Base-by-base conservation (phyloP, 208 protist genomes). In the Wallacemonas sp. region DNA sequence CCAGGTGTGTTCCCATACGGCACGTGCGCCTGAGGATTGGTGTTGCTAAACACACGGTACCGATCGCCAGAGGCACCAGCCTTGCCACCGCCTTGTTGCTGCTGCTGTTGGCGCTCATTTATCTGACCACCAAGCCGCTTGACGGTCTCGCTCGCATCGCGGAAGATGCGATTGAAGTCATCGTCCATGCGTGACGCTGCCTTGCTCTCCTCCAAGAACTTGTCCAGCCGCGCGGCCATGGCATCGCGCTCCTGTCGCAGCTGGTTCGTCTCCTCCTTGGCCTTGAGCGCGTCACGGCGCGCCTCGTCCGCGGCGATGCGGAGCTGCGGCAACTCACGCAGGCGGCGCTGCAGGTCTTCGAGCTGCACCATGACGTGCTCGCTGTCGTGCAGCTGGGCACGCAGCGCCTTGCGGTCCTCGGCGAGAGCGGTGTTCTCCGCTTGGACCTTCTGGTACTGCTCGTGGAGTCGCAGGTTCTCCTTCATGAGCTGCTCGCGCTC, bases 171-270 rank as follows among this genome's bases (percentile, higher is more conserved):
- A 34, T 80, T 70, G 52, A 88, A 85, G 48, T 81, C 83, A 19
- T 80, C 77, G 54, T 87, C 83, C 46, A 75, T 76, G 23, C 48
- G 56, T 30, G 85, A 55, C 24, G 87, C 80, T 26, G 47, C 56
- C 58, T 76, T 78, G 36, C 78, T 83, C 30, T 83, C 77, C 27
- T 85, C 77, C n/a, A 94, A 71, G 32, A 92, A 87, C 27, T 72
- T 65, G 34, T 92, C 78, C 2, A 94, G 67, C 62, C 83, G 76
- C 23, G 73, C 76, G 23, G 88, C 70, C 64, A 94, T 81, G 30
- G 71, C 78, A 47, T 94, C 85, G 21, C 80, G 73, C 68, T 94
- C 85, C 9, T 78, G 61, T 0, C 83, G 83, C 54, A 94, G 76
- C 36, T 64, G 30, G 67, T 79, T 76, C 12, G 77, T 85, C 63